A percentile compares a stretch with the other conserved stretches of the same genome.
Conservation (phyloP, 2,329 filamentous ascomycete genomes). For the Amauroascus niger region DNA sequence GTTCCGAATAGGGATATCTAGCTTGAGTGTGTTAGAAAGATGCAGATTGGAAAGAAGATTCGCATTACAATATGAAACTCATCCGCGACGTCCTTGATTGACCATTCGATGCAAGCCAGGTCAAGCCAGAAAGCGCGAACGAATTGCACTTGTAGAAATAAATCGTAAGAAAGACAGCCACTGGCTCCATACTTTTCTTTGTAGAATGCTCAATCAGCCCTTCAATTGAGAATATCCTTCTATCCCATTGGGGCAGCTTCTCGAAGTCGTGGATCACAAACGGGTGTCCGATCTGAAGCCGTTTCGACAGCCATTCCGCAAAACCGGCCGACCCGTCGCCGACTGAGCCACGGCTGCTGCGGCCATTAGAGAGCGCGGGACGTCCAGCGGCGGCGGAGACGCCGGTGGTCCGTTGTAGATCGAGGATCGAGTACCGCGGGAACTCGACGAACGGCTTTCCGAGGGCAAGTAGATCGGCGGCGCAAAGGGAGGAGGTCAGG, state of each 20-base stretch:
- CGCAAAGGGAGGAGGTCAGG: conserved; percentile 7
- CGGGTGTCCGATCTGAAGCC: conserved; percentile 26
- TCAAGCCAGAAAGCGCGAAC: not conserved
- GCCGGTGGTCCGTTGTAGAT: conserved; percentile 17
- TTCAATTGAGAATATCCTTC: conserved; percentile 23
- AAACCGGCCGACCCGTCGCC: conserved; percentile 5
- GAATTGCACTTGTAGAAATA: not conserved
- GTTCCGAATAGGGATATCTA: conserved; percentile 29
- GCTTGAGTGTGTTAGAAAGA: not conserved
- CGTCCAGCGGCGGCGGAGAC: not conserved
- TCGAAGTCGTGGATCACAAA: conserved; percentile 30
- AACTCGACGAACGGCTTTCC: conserved; percentile 26
- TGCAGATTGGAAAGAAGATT: not conserved
- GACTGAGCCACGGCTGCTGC: not conserved
- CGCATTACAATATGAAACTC: not conserved
- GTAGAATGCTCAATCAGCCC: conserved; percentile 26
- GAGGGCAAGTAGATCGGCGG: conserved; percentile 20
- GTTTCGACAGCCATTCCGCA: conserved; percentile 25
- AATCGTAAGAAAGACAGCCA: not conserved
- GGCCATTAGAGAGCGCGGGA: not conserved
- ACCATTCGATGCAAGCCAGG: not conserved
- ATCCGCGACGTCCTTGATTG: not conserved
- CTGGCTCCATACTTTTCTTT: conserved; percentile 24
- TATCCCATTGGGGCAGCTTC: conserved; percentile 24
- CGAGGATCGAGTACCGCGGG: conserved; percentile 25